Evolutionary conservation across 2,329 filamentous ascomycete genomes (phyloP).

Genomic region (Hyphodiscus sp.): DNA sequence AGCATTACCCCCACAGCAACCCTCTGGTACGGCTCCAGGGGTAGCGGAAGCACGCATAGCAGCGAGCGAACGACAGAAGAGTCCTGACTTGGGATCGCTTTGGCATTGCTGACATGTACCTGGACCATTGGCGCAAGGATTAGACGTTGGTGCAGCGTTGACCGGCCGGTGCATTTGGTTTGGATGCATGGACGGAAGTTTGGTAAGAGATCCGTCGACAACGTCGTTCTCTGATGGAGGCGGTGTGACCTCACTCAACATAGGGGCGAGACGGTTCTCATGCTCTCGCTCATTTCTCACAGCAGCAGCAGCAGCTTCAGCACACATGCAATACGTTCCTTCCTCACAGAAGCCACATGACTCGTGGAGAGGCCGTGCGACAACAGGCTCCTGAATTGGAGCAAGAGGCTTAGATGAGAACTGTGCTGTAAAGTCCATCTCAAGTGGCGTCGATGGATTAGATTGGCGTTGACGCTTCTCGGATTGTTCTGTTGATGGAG

Average conservation of each 20-base stretch:
- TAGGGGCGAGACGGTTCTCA: constrained; percentile 34
- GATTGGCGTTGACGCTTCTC: constrained; percentile 53
- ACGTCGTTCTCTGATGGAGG: constrained; percentile 49
- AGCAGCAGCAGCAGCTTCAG: constrained; percentile 46
- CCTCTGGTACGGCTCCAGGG: constrained; percentile 33
- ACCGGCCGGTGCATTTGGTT: constrained; percentile 28
- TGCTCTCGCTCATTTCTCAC: constrained; percentile 25
- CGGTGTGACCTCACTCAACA: constrained; percentile 43
- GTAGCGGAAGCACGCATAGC: constrained; percentile 41
- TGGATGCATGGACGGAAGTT: constrained; percentile 43
- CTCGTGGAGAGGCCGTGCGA: constrained; percentile 45
- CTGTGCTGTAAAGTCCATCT: constrained; percentile 68
- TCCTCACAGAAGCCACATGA: constrained; percentile 79
- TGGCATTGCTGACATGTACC: constrained; percentile 76
- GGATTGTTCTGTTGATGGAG: constrained; percentile 20
- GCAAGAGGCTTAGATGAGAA: constrained; percentile 42
- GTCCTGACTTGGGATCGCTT: constrained; percentile 68
- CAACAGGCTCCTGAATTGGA: constrained; percentile 14
- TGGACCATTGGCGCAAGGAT: constrained; percentile 50
- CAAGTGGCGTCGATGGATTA: constrained; percentile 41
- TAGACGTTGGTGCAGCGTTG: constrained; percentile 11
- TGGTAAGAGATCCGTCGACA: constrained; percentile 51
- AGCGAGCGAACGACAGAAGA: constrained; percentile 77
- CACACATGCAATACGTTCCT: constrained; percentile 76
- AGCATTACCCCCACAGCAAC: constrained; percentile 57